These are phyloP conservation scores for Mariannaea elegans DNA, from an alignment of 2,329 filamentous ascomycete species.

Conservation along the genomic window DNA sequence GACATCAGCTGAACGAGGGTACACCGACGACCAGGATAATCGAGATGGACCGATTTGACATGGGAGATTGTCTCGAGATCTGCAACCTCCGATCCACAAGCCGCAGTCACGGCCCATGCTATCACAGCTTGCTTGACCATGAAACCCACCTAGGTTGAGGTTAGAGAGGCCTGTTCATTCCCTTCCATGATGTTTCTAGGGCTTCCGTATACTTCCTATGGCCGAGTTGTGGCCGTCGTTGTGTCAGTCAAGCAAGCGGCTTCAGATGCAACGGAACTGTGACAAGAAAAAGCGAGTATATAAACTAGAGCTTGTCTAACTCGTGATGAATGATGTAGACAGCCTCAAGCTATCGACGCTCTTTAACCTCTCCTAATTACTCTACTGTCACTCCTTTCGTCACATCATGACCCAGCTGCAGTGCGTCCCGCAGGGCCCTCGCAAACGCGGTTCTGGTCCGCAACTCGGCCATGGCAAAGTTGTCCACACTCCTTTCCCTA, in stretches of 20 bases:
- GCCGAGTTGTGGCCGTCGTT: background rate
- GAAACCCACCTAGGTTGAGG: background rate
- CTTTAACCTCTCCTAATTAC: constrained; percentile 12
- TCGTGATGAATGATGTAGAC: background rate
- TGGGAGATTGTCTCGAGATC: constrained; percentile 7
- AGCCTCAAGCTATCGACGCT: constrained; percentile 21
- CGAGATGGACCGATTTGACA: constrained; percentile 20
- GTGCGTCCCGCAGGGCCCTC: constrained; percentile 5
- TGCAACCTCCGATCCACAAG: background rate
- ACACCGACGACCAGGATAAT: constrained; percentile 16
- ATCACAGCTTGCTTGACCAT: too few relatives aligned
- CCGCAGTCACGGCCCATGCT: background rate
- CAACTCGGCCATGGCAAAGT: constrained; percentile 31
- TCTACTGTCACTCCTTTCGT: constrained; percentile 1
- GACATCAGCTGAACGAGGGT: background rate
- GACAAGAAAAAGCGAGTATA: constrained; percentile 9
- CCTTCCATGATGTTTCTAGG: background rate
- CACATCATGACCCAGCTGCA: constrained; percentile 20
- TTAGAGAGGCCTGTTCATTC: background rate
- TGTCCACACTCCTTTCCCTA: constrained; percentile 47
- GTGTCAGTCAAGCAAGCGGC: background rate
- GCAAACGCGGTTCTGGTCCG: constrained; percentile 3
- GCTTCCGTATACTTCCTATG: background rate
- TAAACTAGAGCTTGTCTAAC: constrained; percentile 12
- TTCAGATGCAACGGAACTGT: background rate